Conservation (phyloP, 2,329 filamentous ascomycete species). For the Aphanocladium album region DNA sequence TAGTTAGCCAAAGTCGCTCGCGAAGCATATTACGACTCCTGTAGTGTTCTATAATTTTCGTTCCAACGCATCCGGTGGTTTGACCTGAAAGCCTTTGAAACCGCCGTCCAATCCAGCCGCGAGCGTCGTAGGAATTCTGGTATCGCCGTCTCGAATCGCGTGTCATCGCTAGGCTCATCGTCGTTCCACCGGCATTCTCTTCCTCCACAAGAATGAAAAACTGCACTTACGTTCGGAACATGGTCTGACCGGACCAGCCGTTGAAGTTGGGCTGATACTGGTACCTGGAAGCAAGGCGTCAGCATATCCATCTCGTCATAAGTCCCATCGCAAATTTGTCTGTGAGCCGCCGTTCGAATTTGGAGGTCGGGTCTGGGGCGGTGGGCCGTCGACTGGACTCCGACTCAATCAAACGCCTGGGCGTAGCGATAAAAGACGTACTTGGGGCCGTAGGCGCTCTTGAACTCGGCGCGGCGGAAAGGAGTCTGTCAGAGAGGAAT, state of each 20-base stretch:
- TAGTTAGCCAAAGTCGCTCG: slow-evolving; percentile 2
- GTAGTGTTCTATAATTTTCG: background rate
- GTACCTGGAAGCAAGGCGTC: slow-evolving; percentile 44
- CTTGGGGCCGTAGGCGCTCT: slow-evolving; percentile 63
- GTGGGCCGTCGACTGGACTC: background rate
- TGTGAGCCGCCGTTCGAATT: background rate
- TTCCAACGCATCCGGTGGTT: background rate
- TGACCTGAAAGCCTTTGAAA: background rate
- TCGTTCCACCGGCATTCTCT: background rate
- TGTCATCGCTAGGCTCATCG: background rate
- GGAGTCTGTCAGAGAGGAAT: slow-evolving; percentile 35
- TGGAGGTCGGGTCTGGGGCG: too few relatives aligned
- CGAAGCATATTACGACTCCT: background rate
- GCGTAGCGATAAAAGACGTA: slow-evolving; percentile 33
- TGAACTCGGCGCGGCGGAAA: slow-evolving; percentile 46
- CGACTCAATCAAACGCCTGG: background rate
- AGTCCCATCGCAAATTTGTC: background rate
- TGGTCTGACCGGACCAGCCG: slow-evolving; percentile 46
- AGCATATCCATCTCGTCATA: slow-evolving; percentile 17
- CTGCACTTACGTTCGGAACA: slow-evolving; percentile 47
- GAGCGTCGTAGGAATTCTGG: background rate
- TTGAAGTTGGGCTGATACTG: slow-evolving; percentile 50
- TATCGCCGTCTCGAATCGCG: background rate
- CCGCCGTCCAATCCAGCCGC: background rate
- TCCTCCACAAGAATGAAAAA: background rate